Percentiles rank a stretch among this genome's conserved stretches.
Conservation (phyloP, 2,329 filamentous ascomycete genomes). For the Curvularia lunata region DNA sequence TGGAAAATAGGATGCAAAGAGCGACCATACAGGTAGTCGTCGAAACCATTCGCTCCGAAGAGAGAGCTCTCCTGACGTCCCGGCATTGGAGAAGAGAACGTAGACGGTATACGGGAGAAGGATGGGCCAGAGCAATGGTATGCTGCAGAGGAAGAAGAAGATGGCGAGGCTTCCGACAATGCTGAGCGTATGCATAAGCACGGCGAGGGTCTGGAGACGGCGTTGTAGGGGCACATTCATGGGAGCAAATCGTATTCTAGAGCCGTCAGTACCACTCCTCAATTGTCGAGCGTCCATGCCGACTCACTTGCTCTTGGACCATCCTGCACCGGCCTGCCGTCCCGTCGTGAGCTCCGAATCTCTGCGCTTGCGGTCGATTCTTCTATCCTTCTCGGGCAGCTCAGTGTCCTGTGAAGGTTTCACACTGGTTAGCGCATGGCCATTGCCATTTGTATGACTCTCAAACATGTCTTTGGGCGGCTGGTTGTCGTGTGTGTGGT, state of each 20-base stretch:
- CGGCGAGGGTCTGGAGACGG: conserved; percentile 57
- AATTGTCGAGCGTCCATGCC: not conserved
- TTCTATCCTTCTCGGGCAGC: conserved; percentile 28
- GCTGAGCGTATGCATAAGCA: conserved; percentile 58
- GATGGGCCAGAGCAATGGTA: conserved; percentile 88
- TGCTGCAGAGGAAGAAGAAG: conserved; percentile 91
- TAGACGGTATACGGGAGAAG: conserved; percentile 81
- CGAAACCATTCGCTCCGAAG: conserved; percentile 79
- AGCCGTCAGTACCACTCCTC: not conserved
- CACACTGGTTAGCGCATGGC: conserved; percentile 55
- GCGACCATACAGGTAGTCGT: conserved; percentile 76
- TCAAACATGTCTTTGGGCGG: conserved; percentile 50
- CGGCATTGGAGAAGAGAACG: conserved; percentile 78
- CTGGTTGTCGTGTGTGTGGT: conserved; percentile 37
- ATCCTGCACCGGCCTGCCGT: conserved; percentile 60
- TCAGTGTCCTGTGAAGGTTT: conserved; percentile 51
- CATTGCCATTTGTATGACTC: conserved; percentile 53
- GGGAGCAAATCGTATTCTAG: conserved; percentile 82
- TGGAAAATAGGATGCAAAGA: conserved; percentile 93
- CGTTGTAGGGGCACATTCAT: conserved; percentile 69
- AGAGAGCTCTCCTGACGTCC: conserved; percentile 74
- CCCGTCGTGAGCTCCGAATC: conserved; percentile 58
- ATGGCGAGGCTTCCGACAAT: conserved; percentile 65
- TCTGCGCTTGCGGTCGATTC: conserved; percentile 42
- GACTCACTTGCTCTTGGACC: conserved; percentile 57